Evolutionary conservation across 805 yeast genomes (phyloP), one percentile per base, ranked within the genome.

Genomic region (Blastobotrys muscicola): DNA sequence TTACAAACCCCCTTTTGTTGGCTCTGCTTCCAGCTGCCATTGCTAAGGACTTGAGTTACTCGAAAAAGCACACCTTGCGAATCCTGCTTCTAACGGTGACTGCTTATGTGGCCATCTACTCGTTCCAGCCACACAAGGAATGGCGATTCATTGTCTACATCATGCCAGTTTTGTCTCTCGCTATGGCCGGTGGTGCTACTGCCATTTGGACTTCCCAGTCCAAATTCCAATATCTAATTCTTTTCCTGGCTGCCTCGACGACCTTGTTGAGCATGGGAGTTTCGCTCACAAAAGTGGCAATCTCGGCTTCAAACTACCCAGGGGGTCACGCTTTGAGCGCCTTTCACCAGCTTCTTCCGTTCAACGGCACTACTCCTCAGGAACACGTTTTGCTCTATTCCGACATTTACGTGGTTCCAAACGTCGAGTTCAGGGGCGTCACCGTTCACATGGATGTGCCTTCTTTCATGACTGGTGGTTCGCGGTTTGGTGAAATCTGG

Each of bases 101-200:
- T 1, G 41, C 74, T 11, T 89, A 68, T 56, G 69, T 87, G n/a
- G 48, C 66, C 1, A 54, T 76, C 4, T 71, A 87, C 72, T 86
- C 96, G 0, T 59, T 80, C 41, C 92, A 84, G 60, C 87, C 92
- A 2, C 97, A 90, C 55, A 90, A 90, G 59, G 97, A 90, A 66
- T 85, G 94, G 94, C 74, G 97, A 53, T 90, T 90, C 56, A 77
- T 90, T 34, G 67, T 82, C 12, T 90, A 89, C 60, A 66, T 78
- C 0, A 65, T 82, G 3, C 96, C 97, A 1, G 68, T 80, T 0
- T 59, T 85, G 45, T 76, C 82, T 0, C 53, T 82, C 13, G 57
- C 74, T 29, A 87, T 83, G 4, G 79, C 92, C 2, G 66, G 72
- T 37, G 85, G 84, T 5, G 71, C 80, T 11, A 33, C 50, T 60